phyloP scores from a whole-genome alignment of 495 filamentous ascomycete species.

The Echria macrotheca region DNA sequence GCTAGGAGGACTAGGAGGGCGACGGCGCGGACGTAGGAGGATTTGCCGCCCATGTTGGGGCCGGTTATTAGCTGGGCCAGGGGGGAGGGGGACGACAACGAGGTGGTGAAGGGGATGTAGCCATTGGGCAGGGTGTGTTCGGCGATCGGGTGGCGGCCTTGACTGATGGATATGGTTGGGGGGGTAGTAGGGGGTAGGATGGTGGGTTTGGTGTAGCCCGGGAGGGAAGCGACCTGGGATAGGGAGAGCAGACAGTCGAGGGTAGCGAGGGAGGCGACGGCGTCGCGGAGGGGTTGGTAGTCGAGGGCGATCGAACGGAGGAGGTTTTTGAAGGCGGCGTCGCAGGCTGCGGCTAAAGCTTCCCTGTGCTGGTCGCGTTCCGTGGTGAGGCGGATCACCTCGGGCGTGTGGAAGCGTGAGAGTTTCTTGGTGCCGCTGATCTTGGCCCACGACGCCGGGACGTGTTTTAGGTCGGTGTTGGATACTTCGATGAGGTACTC shows the following conservation, averaged over 20 bases:
- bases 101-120: constrained; percentile 89
- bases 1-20: constrained; percentile 91
- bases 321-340: constrained; percentile 69
- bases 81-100: constrained; percentile 52
- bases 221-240: constrained; percentile 73
- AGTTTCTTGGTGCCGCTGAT: constrained; percentile 90
- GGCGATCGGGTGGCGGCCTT: constrained; percentile 92
- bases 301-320: constrained; percentile 67
- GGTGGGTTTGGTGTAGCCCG: constrained; percentile 83
- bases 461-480: constrained; percentile 70
- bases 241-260: constrained; percentile 89
- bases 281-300: constrained; percentile 87
- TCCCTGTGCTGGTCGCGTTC: constrained; percentile 96
- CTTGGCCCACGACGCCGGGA: constrained; percentile 92
- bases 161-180: constrained; percentile 62
- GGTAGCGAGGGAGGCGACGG: constrained; percentile 75
- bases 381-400: constrained; percentile 72
- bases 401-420: constrained; percentile 90
- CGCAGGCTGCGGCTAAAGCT: constrained; percentile 84
- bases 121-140: constrained; percentile 80
- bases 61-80: constrained; percentile 88
- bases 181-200: constrained; percentile 56
- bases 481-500: constrained; percentile 92
- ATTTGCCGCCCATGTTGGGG: constrained; percentile 98
- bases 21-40: constrained; percentile 85